These are phyloP conservation scores for Camellia granthamiana DNA, from an alignment of 148 eudicot species.

Conservation along the genomic window DNA sequence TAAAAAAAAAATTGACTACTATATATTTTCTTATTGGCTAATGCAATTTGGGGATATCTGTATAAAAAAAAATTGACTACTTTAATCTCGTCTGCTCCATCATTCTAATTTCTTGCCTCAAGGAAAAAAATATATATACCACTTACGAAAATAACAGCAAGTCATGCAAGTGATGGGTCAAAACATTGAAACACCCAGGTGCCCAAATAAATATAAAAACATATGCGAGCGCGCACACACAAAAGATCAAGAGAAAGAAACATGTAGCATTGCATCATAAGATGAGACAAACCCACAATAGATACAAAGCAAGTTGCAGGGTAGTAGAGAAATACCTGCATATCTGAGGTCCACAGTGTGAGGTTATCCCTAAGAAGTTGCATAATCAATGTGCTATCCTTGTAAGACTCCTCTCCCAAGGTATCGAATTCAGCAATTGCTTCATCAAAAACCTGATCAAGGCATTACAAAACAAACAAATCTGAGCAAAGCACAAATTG, in stretches of 20 bases:
- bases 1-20: too few relatives aligned
- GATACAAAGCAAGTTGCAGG: not conserved
- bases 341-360: slow-evolving; percentile 69
- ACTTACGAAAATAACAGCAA: not conserved
- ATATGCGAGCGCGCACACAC: too few relatives aligned
- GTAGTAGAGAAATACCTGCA: slow-evolving; percentile 44
- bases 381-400: slow-evolving; percentile 49
- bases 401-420: slow-evolving; percentile 69
- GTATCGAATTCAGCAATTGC: slow-evolving; percentile 26
- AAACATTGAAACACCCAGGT: too few relatives aligned
- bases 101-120: not conserved
- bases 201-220: too few relatives aligned
- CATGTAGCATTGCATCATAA: too few relatives aligned
- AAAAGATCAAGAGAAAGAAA: not conserved
- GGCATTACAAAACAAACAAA: not conserved
- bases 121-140: not conserved
- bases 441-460: slow-evolving; percentile 55
- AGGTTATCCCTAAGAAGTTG: slow-evolving; percentile 45
- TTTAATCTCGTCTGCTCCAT: too few relatives aligned
- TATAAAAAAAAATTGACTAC: too few relatives aligned
- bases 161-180: not conserved
- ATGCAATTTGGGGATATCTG: too few relatives aligned
- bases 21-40: too few relatives aligned
- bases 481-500: not conserved
- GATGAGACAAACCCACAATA: too few relatives aligned